Conservation (phyloP, 768 basidiomycete genomes). For the Coprinopsis marcescibilis region DNA sequence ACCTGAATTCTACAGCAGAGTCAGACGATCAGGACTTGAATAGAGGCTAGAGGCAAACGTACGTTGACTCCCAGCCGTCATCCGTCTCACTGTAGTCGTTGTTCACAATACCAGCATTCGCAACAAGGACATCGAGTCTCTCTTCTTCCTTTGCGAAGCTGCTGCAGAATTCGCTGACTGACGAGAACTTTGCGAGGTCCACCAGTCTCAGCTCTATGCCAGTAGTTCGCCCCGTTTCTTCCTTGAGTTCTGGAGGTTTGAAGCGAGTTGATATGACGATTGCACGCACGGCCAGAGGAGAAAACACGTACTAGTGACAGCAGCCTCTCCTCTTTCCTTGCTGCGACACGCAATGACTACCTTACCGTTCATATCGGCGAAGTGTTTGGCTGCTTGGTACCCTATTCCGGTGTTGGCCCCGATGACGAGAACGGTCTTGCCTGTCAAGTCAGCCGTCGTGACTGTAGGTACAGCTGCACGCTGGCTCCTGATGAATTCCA, state of each 20-base stretch:
- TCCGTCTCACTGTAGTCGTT: constrained; percentile 15
- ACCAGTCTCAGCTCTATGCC: constrained; percentile 33
- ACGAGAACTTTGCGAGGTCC: constrained; percentile 32
- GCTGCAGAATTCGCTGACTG: constrained; percentile 31
- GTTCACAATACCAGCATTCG: constrained; percentile 31
- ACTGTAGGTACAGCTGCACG: constrained; percentile 20
- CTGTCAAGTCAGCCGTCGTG: constrained; percentile 29
- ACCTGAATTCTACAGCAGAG: constrained; percentile 33
- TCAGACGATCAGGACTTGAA: no score
- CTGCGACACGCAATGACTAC: constrained; percentile 34
- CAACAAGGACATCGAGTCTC: constrained; percentile 37
- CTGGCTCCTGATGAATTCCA: no score
- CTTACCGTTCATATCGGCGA: constrained; percentile 35
- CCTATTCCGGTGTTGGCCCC: constrained; percentile 48
- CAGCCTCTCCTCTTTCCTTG: constrained; percentile 26
- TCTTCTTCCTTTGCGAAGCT: constrained; percentile 25
- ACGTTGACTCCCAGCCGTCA: constrained; percentile 46
- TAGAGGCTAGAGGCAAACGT: not conserved
- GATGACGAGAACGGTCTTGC: constrained; percentile 43
- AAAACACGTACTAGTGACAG: constrained; percentile 23
- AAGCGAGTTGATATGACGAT: not conserved
- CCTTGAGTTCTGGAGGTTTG: constrained; percentile 16
- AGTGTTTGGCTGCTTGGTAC: constrained; percentile 39
- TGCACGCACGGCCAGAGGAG: not conserved
- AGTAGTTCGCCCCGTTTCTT: constrained; percentile 25